Evolutionary conservation across 2,329 filamentous ascomycete genomes (phyloP), one percentile per base, ranked within the genome.

Genomic region (Ceratocystis variospora): DNA sequence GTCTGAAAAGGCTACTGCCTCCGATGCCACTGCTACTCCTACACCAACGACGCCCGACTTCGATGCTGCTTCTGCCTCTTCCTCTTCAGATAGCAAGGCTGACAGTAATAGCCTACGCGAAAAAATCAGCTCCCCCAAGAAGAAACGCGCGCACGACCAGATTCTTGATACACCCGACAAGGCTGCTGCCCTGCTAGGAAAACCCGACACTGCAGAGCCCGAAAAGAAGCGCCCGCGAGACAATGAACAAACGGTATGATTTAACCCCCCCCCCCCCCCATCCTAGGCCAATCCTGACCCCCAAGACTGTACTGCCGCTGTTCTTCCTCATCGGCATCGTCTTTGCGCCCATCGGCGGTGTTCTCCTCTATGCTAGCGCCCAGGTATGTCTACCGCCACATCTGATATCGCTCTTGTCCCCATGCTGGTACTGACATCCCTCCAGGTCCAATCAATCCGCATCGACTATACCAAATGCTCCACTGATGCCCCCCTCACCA

Each of bases 311-410:
- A 45, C 80, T 95, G 44, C 91, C 91, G 69, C 83, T 96, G 68
- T 96, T 96, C 80, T 96, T 96, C 75, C 83, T 83, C 63, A 87
- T 96, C 72, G 92, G 90, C 68, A 82, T 96, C 71, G 90, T 97
- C 74, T 96, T 96, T 75, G 92, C 92, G 44, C 91, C 93, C 66
- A 92, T 97, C 70, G 93, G 93, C 53, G 93, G 90, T 63, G 77
- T 94, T 61, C 79, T 97, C 62, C 79, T 96, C 65, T 96, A 87
- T 77, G 91, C 92, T 41, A 96, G 89, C 77, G 81, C 88, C 22
- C 82, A 87, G 77, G 90, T 94, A 77, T 71, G 79, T 72, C 22
- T 15, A 25, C 19, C 45, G 17, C 28, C 33, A 31, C 37, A 28
- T 46, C 10, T 53, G 28, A 15, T 41, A 7, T 37, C 25, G 33